Evolutionary conservation across 768 basidiomycete genomes (phyloP), one percentile per base, ranked within the genome.

Genomic region (Cyclocybe aegerita): DNA sequence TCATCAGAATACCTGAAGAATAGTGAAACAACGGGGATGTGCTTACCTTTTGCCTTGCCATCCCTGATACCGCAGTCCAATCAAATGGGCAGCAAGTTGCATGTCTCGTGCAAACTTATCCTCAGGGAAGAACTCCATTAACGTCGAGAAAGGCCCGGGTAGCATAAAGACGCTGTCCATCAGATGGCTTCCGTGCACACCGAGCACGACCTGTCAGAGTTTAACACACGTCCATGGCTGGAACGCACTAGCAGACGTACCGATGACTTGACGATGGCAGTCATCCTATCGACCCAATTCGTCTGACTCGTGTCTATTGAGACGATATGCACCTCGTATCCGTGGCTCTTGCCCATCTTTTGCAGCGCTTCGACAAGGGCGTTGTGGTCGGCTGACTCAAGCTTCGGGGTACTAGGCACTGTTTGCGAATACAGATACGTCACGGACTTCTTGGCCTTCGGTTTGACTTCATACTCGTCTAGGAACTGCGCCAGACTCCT

Each of bases 91-190:
- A 14, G 85, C 76, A 43, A 81, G 67, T 59, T 85, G 80, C 50
- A 78, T 76, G 57, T 90, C 86, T 42, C 76, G 78, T 17, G 76
- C 73, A 65, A 88, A 91, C 14, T 76, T 76, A n/a, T 78, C 79
- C 2, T 76, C 70, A 14, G 83, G 86, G 68, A 88, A 91, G 59
- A 93, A 75, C 67, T 94, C 91, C 70, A 92, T 80, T 33, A 92
- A 72, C 3, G 84, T 82, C 15, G 87, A 75, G 17, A 77, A 71
- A 11, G 73, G 58, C 17, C 81, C 78, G 4, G 78, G 79, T 50
- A 78, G 80, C 80, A 92, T 83, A 70, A 84, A 91, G 11, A 87
- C 65, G 48, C 80, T 66, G 61, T 92, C 88, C 55, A 87, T 72
- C 29, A 91, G 75, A 54, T 84, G 79, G 45, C 71, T 61, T 3